Evolutionary conservation across 768 basidiomycete species (phyloP), one percentile per base, ranked within the genome.

Genomic region (Termitomyces sp.): DNA sequence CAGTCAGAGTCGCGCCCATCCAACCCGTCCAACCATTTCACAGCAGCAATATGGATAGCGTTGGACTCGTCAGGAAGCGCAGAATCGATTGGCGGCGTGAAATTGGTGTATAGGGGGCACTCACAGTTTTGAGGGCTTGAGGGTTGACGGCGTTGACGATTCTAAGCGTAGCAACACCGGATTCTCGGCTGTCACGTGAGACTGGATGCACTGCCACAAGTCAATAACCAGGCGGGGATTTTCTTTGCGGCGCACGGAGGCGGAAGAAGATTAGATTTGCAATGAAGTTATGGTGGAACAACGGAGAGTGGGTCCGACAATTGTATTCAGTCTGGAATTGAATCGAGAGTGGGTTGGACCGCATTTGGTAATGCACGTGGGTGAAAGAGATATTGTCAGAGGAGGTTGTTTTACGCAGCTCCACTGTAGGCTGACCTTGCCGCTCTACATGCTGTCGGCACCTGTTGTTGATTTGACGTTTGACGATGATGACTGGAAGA

Each of bases 401-500:
- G 34, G 29, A 29, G n/a, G 41, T 49, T 50, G 48, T 38, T 50
- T 44, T 51, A 32, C 57, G 52, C 54, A 32, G 51, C 51, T 51
- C 55, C 54, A 43, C 54, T 59, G 59, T 51, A 46, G 57, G 49
- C 10, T 21, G 35, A 27, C 37, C 49, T 53, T 54, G 35, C 56
- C 51, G 38, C 25, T 58, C 63, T 79, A 64, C 69, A 87, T 87
- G 85, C 77, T 86, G 56, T 81, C 86, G 54, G 77, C 81, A 60
- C 70, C 82, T 51, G 62, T 83, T 61, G 72, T 86, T 62, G 85
- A 86, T 67, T 71, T 86, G 65, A 71, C 78, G 54, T 86, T 86
- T 70, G 87, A 88, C 66, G 85, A 83, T 60, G 85, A 86, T 61
- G 87, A 85, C 65, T 89, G 88, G 89, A 77, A 79, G 59, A 64